Conservation (phyloP, 768 basidiomycete genomes). For the Termitomyces sp. region DNA sequence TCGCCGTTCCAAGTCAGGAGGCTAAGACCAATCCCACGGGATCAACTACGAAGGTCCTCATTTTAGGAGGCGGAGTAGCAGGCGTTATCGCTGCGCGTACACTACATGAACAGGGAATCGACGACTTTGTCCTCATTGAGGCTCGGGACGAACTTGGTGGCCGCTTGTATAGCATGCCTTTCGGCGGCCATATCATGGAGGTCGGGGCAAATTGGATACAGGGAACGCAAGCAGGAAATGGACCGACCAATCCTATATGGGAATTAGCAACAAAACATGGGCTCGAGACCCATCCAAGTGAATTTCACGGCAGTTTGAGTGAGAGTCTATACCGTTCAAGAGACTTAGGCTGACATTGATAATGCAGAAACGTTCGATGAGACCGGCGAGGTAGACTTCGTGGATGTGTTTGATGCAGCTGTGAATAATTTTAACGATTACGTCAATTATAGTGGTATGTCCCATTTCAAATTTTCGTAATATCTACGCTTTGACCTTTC, state of each 20-base stretch:
- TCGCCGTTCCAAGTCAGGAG: too few species aligned
- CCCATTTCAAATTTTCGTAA: not conserved
- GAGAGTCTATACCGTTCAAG: not conserved
- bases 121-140: not conserved
- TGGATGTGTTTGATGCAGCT: not conserved
- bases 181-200: not conserved
- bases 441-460: not conserved
- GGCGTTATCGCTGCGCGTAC: not conserved
- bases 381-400: not conserved
- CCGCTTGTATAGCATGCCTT: not conserved
- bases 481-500: not conserved
- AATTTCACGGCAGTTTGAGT: not conserved
- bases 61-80: not conserved
- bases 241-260: not conserved
- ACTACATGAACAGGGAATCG: not conserved
- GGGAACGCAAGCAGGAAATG: not conserved
- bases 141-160: not conserved
- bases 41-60: not conserved
- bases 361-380: not conserved
- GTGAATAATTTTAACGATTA: not conserved
- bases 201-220: not conserved
- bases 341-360: not conserved
- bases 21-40: too few species aligned
- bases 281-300: not conserved
- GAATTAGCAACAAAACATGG: not conserved